Percentiles rank a stretch among this genome's conserved stretches.
Conservation (phyloP, 495 filamentous ascomycete genomes). For the Bombardia bombarda region DNA sequence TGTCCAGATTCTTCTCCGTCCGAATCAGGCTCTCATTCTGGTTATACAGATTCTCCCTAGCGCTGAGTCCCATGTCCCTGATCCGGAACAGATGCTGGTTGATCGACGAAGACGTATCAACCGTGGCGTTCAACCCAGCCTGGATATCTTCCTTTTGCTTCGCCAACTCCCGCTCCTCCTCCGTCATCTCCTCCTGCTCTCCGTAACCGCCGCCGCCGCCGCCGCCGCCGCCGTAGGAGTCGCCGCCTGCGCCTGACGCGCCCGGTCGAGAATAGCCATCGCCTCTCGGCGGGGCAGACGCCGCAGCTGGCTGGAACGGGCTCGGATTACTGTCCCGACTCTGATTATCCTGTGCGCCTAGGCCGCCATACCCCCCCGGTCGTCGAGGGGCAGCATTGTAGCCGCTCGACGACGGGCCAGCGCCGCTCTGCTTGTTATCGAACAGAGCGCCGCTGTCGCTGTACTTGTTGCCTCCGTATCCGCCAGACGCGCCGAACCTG, state of each 20-base stretch:
- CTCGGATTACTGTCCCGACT: background rate
- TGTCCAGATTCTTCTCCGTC: background rate
- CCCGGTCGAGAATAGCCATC: too few species aligned
- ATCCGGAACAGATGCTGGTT: too few species aligned
- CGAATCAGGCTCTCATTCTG: background rate
- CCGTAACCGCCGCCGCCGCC: constrained; percentile 58
- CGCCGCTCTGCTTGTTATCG: background rate
- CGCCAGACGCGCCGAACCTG: constrained; percentile 52
- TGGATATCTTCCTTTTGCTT: constrained; percentile 3
- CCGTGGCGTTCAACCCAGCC: background rate
- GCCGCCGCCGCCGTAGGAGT: too few species aligned
- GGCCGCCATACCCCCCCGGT: constrained; percentile 65
- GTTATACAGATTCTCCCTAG: too few species aligned
- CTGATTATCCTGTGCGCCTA: constrained; percentile 52
- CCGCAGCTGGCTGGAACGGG: background rate
- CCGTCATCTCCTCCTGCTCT: constrained; percentile 64
- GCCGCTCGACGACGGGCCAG: background rate
- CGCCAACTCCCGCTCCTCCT: constrained; percentile 38
- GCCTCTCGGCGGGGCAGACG: too few species aligned
- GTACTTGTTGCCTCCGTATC: constrained; percentile 60
- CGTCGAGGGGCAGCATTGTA: constrained; percentile 21
- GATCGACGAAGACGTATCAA: background rate
- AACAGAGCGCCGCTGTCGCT: constrained; percentile 15
- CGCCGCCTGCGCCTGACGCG: too few species aligned
- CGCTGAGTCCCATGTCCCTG: too few species aligned